Conservation (phyloP, 106 monocot genomes). For the Dendrobium nobile region DNA sequence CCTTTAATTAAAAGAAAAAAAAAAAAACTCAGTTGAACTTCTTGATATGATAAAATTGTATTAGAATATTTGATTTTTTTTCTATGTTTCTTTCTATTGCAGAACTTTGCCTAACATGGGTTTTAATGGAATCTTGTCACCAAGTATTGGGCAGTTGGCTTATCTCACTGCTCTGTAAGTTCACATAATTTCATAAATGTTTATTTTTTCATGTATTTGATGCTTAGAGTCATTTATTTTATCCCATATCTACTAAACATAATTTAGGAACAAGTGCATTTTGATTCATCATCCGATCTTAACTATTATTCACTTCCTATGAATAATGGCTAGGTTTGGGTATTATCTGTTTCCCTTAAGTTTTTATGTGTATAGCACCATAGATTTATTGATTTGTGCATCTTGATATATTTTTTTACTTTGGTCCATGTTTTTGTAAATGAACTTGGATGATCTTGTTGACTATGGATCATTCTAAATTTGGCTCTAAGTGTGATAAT, state of each 20-base stretch:
- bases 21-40: not conserved
- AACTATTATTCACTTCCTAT: not conserved
- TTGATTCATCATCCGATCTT: not conserved
- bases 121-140: conserved; percentile 72
- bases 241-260: not conserved
- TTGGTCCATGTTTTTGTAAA: not conserved
- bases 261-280: not conserved
- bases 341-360: not conserved
- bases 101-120: conserved; percentile 85
- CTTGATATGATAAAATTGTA: not conserved
- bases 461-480: not conserved
- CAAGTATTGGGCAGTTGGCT: conserved; percentile 61
- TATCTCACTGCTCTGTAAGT: conserved; percentile 59
- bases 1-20: not conserved
- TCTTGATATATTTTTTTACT: not conserved
- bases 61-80: not conserved
- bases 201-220: not conserved
- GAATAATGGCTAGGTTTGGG: not conserved
- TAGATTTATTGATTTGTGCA: not conserved
- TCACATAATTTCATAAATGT: not conserved
- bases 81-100: conserved; percentile 8
- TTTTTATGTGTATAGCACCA: not conserved
- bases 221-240: not conserved
- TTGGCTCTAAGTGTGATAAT: too few relatives aligned
- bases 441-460: not conserved